A percentile compares a stretch with the other conserved stretches of the same genome.
phyloP scores from a whole-genome alignment of 768 basidiomycete species.

The Mycena vitilis region DNA sequence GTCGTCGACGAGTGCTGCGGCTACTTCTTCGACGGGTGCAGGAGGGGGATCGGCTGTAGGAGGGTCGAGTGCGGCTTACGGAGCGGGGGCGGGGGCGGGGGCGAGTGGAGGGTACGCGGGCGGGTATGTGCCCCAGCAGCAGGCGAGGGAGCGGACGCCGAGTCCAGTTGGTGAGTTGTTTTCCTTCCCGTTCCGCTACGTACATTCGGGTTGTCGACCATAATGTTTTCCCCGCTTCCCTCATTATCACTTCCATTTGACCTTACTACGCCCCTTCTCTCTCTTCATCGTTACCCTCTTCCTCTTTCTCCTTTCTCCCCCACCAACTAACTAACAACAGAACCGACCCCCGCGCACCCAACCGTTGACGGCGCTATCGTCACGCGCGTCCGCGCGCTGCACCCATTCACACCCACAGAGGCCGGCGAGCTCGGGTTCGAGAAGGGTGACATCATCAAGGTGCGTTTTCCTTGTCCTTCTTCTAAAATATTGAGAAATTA shows the following conservation, averaged over 20 bases:
- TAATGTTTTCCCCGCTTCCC: no score
- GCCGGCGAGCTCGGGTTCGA: constrained; percentile 92
- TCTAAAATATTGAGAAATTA: no score
- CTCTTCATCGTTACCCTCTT: no score
- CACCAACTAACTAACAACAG: neutral
- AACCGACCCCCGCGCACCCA: neutral
- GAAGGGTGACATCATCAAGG: constrained; percentile 91
- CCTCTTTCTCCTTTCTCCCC: no score
- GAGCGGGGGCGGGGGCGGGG: neutral
- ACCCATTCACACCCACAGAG: constrained; percentile 89
- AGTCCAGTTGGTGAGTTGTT: constrained; percentile 15
- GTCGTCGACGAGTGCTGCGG: no score
- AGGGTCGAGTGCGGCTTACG: neutral
- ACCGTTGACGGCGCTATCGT: constrained; percentile 54
- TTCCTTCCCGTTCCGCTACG: no score
- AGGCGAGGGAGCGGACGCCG: constrained; percentile 27
- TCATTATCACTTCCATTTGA: no score
- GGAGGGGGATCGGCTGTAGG: neutral
- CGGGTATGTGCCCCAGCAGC: constrained; percentile 35
- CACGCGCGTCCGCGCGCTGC: constrained; percentile 89
- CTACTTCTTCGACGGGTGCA: no score
- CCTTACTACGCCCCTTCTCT: no score
- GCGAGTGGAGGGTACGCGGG: constrained; percentile 10
- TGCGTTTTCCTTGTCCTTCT: no score
- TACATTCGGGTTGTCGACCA: no score